These are phyloP conservation scores for Pichia sp. DNA, from an alignment of 1,139 yeast species.

Conservation along the genomic window DNA sequence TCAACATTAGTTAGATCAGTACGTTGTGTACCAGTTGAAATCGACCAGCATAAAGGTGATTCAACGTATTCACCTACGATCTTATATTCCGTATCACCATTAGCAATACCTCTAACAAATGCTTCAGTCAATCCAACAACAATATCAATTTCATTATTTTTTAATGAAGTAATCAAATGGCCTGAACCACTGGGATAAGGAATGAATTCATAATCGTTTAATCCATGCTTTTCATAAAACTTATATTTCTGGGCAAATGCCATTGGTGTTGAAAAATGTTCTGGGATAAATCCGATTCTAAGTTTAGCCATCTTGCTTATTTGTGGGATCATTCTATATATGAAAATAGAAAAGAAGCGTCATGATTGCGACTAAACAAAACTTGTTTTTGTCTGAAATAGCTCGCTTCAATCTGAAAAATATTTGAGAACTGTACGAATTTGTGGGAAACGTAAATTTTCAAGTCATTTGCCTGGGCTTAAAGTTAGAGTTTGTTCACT, in stretches of 20 bases:
- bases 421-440: too few relatives aligned
- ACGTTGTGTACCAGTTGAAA: constrained; percentile 66
- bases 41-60: constrained; percentile 83
- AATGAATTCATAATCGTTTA: constrained; percentile 49
- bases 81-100: constrained; percentile 47
- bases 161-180: constrained; percentile 68
- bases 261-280: constrained; percentile 84
- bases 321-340: constrained; percentile 2
- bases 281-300: constrained; percentile 81
- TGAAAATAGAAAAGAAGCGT: not conserved
- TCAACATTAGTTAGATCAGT: constrained; percentile 42
- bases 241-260: constrained; percentile 62
- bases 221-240: constrained; percentile 40
- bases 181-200: constrained; percentile 89
- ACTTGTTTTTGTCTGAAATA: not conserved
- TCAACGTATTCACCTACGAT: constrained; percentile 76
- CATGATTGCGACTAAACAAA: not conserved
- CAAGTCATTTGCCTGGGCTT: too few relatives aligned
- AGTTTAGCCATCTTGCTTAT: constrained; percentile 19
- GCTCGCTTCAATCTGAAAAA: not conserved
- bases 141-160: constrained; percentile 57
- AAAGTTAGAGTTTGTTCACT: too few relatives aligned
- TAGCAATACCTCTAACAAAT: constrained; percentile 73
- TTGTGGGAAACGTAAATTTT: not conserved
- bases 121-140: constrained; percentile 92